Conservation (phyloP, 2,329 filamentous ascomycete genomes). For the Aspergillus sp. region DNA sequence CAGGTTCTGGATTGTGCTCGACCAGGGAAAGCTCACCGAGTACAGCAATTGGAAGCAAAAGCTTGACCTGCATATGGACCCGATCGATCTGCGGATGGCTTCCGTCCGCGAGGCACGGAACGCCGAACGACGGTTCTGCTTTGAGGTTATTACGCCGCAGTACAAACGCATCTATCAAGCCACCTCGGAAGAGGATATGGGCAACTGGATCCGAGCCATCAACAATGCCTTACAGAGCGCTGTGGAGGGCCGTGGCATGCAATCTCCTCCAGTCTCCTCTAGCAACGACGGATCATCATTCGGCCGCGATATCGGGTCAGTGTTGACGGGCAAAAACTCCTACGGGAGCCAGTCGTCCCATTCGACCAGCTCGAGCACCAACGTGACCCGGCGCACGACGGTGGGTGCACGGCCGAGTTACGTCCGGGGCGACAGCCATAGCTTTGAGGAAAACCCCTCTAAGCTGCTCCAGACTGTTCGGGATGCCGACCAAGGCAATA, state of each 20-base stretch:
- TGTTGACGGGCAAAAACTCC: slow-evolving; percentile 87
- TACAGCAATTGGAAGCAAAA: slow-evolving; percentile 99
- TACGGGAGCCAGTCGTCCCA: slow-evolving; percentile 55
- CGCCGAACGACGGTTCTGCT: slow-evolving; percentile 92
- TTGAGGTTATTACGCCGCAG: slow-evolving; percentile 95
- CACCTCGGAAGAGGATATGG: slow-evolving; percentile 97
- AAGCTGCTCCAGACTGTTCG: slow-evolving; percentile 83
- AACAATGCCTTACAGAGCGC: slow-evolving; percentile 97
- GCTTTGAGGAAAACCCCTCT: slow-evolving; percentile 77
- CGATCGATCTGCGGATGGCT: slow-evolving; percentile 94
- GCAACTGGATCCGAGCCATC: slow-evolving; percentile 91
- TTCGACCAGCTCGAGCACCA: slow-evolving; percentile 46
- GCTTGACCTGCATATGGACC: slow-evolving; percentile 94
- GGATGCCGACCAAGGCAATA: slow-evolving; percentile 88
- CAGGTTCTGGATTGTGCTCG: slow-evolving; percentile 97
- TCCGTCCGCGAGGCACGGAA: slow-evolving; percentile 95
- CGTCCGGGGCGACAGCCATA: slow-evolving; percentile 66
- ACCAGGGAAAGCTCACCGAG: slow-evolving; percentile 93
- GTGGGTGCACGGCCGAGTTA: slow-evolving; percentile 83
- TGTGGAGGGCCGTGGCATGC: slow-evolving; percentile 72
- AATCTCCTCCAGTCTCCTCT: slow-evolving; percentile 45
- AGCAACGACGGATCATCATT: slow-evolving; percentile 57
- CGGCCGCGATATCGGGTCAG: slow-evolving; percentile 85
- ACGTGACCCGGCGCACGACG: slow-evolving; percentile 80
- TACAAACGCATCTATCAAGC: slow-evolving; percentile 97